Evolutionary conservation across 2,329 filamentous ascomycete genomes (phyloP).

Genomic region (Onygenales sp.): DNA sequence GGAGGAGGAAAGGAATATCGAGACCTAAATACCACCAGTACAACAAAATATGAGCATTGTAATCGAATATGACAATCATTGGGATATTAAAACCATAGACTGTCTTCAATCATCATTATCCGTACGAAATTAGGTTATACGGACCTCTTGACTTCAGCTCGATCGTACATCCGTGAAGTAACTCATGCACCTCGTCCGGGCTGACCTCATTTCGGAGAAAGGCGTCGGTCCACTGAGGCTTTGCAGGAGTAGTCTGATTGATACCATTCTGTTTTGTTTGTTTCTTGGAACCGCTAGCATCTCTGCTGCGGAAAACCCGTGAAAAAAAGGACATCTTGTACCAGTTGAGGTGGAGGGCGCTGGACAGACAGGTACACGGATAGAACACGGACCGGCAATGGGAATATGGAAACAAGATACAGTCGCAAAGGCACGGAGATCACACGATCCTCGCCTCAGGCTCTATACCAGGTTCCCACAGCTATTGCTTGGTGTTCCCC

Average conservation of each 20-base stretch:
- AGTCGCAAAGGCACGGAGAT: background rate
- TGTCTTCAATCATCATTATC: too few species aligned
- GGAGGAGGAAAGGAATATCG: constrained; percentile 81
- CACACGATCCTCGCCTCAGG: background rate
- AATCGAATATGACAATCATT: background rate
- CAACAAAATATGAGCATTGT: constrained; percentile 14
- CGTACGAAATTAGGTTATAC: constrained; percentile 21
- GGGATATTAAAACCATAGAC: too few species aligned
- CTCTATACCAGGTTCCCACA: background rate
- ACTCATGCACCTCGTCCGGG: constrained; percentile 81
- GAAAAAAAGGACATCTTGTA: constrained; percentile 49
- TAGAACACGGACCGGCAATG: background rate
- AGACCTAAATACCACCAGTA: constrained; percentile 50
- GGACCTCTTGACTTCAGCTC: constrained; percentile 93
- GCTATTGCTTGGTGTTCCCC: background rate
- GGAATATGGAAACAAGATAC: background rate
- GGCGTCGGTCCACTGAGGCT: constrained; percentile 78
- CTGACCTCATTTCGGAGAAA: constrained; percentile 75
- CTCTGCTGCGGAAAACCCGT: constrained; percentile 63
- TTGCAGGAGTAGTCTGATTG: constrained; percentile 47
- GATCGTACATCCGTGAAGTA: constrained; percentile 73
- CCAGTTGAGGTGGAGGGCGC: background rate
- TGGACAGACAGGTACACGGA: background rate
- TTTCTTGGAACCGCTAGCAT: constrained; percentile 56
- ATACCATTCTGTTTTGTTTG: constrained; percentile 42